Base-by-base conservation (phyloP, 1,284 basidiomycete species). In the Golubevia pallescens region DNA sequence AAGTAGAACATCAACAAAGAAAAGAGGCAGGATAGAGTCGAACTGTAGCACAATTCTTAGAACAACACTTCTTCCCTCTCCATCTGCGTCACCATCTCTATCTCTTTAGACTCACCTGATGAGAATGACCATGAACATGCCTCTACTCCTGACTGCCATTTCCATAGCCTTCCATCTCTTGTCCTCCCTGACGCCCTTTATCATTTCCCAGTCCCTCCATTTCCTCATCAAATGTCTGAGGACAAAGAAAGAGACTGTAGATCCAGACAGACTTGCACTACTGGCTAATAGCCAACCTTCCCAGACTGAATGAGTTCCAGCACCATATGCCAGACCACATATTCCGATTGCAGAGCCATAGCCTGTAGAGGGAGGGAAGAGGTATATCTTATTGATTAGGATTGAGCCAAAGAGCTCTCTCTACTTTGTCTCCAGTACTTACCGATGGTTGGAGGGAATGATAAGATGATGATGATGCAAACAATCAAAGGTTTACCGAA, bases 281-380 rank as follows among this genome's bases (percentile, higher is more conserved):
- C 74, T 73, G 13, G 81, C 80, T 1, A 84, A 60, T 1, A 66
- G 14, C 75, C 77, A 84, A 1, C 75, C 61, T 57, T 62, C 54
- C 61, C 61, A 62, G 10, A 62, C 55, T 14, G 52, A 55, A 13
- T 62, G 58, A 4, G 24, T n/a, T 3, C 42, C 51, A 4, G 55
- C 56, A 34, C 70, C 80, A 71, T 75, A 83, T 8, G 77, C 72
- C 16, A 80, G 63, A 1, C 81, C 80, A 51, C 69, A 75, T 1
- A 84, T 62, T 1, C 80, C 83, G 32, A 83, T 69, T 4, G 62
- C 57, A 0, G 77, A 77, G 3, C 77, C 76, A 58, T 82, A 84
- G 10, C n/a, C n/a, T n/a, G n/a, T n/a, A n/a, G n/a, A n/a, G n/a
- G n/a, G n/a, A n/a, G n/a, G n/a, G n/a, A n/a, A n/a, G n/a, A n/a